Percentiles rank a stretch among this genome's conserved stretches.
Conservation (phyloP, 192 early-diverging fungal species). For the Powellomyces hirtus region DNA sequence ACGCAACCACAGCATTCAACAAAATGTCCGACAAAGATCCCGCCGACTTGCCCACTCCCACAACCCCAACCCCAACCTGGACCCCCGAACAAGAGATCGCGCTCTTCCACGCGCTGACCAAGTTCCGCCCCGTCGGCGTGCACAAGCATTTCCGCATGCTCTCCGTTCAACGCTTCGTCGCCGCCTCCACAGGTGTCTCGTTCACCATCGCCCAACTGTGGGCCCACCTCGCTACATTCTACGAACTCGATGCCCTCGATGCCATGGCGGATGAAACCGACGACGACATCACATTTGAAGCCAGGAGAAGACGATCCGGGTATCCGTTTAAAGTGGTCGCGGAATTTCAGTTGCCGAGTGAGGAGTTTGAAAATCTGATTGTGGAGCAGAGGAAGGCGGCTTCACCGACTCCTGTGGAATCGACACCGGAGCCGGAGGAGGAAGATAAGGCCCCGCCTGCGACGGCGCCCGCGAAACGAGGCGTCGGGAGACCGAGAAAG, state of each 20-base stretch:
- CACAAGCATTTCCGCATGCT: constrained; percentile 37
- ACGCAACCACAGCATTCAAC: too few relatives aligned
- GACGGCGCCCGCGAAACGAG: constrained; percentile 11
- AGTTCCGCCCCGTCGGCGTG: constrained; percentile 32
- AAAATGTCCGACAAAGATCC: too few relatives aligned
- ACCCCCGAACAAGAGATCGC: constrained; percentile 23
- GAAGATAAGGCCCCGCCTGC: neutral
- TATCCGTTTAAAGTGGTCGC: constrained; percentile 27
- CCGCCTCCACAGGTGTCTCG: neutral
- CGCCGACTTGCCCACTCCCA: too few relatives aligned
- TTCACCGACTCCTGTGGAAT: neutral
- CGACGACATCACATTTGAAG: constrained; percentile 19
- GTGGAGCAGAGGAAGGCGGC: constrained; percentile 20
- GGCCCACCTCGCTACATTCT: constrained; percentile 14
- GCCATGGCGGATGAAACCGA: constrained; percentile 31
- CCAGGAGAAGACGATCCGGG: constrained; percentile 9
- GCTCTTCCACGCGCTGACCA: constrained; percentile 18
- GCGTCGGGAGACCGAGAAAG: constrained; percentile 23
- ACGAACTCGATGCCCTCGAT: constrained; percentile 25
- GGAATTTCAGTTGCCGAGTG: constrained; percentile 27
- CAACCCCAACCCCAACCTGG: constrained; percentile 17
- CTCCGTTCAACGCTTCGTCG: constrained; percentile 11
- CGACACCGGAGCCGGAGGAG: neutral
- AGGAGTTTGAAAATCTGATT: constrained; percentile 27
- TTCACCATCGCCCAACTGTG: constrained; percentile 16